Percentiles rank a stretch among this genome's conserved stretches.
Evolutionary conservation across 345 rosid species (phyloP).

Genomic region (Trapa bicornis): DNA sequence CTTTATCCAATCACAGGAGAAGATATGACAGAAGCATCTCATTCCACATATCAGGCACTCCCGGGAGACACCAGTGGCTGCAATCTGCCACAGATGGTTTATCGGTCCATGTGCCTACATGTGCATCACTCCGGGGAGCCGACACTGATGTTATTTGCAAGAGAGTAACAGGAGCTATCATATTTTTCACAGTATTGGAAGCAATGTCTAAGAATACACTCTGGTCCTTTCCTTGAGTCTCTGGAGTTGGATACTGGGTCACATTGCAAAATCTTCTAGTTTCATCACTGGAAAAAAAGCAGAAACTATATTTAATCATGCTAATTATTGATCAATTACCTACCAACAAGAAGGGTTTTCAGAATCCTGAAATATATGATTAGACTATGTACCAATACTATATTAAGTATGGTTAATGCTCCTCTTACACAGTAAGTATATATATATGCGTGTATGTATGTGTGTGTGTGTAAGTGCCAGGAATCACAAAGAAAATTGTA

Average conservation of each 20-base stretch:
- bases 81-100: constrained; percentile 61
- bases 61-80: constrained; percentile 95
- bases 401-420: background rate
- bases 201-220: constrained; percentile 43
- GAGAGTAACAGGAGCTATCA: constrained; percentile 47
- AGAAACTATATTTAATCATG: background rate
- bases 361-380: background rate
- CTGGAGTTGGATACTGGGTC: constrained; percentile 41
- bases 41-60: constrained; percentile 84
- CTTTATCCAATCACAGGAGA: background rate
- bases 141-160: constrained; percentile 68
- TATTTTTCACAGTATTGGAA: constrained; percentile 39
- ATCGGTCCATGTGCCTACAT: constrained; percentile 73
- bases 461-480: background rate
- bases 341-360: background rate
- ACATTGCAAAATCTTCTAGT: constrained; percentile 50
- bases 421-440: no score
- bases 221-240: constrained; percentile 39
- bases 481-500: background rate
- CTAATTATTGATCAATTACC: background rate
- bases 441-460: no score
- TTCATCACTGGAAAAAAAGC: constrained; percentile 27
- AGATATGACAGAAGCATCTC: constrained; percentile 56
- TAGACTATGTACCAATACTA: background rate
- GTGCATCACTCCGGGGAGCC: constrained; percentile 69